Conservation (phyloP, 139 green algal genomes). For the Limnomonas spitsbergensis region DNA sequence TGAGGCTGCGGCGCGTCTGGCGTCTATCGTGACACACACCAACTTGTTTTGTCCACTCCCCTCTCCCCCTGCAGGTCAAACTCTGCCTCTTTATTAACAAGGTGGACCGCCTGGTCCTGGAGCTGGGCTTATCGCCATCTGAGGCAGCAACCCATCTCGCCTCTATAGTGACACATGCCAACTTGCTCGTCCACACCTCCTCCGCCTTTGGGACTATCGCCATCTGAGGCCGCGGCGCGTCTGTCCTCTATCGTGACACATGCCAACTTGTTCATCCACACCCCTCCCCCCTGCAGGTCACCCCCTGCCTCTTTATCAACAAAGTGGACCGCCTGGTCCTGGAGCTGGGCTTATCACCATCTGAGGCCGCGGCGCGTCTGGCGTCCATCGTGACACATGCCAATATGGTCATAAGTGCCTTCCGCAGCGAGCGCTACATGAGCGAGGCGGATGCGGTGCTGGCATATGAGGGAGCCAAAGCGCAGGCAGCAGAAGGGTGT, state of each 20-base stretch:
- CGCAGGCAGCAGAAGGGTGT: neutral
- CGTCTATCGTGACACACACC: conserved; percentile 81
- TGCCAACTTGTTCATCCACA: no score
- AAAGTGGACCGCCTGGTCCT: conserved; percentile 95
- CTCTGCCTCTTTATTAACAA: no score
- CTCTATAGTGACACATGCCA: no score
- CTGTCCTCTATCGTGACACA: conserved; percentile 81
- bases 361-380: conserved; percentile 77
- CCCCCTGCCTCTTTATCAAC: conserved; percentile 91
- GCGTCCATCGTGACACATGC: conserved; percentile 82
- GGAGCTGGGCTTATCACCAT: conserved; percentile 78
- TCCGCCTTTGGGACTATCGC: no score
- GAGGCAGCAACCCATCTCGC: no score
- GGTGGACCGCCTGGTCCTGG: no score
- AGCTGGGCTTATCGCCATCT: no score
- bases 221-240: conserved; percentile 76
- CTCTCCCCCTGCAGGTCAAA: conserved; percentile 68
- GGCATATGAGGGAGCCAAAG: conserved; percentile 41
- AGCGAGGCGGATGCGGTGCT: conserved; percentile 88
- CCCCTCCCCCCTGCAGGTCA: conserved; percentile 68
- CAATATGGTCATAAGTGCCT: conserved; percentile 88
- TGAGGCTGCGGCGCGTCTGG: conserved; percentile 77
- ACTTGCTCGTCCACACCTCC: no score
- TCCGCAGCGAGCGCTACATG: conserved; percentile 77
- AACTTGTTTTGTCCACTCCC: no score